Percentiles rank a stretch among this genome's conserved stretches.
Evolutionary conservation across 2,329 filamentous ascomycete species (phyloP).

Genomic region (Fusarium haematococcum): DNA sequence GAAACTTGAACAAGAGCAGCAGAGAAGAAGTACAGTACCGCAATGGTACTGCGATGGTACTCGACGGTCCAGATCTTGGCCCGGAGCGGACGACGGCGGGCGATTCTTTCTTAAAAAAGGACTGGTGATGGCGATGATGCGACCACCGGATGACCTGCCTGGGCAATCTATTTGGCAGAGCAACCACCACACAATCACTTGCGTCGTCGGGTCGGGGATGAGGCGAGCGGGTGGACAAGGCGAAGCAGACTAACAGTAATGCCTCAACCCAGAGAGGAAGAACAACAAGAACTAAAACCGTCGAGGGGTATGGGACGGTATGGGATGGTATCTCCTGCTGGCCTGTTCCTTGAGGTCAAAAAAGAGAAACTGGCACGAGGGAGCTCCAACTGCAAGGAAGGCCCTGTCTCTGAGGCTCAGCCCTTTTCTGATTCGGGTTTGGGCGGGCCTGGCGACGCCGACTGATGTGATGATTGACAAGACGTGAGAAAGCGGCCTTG

Average conservation of each 20-base stretch:
- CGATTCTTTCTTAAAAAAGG: neutral
- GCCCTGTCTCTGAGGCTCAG: slow-evolving; percentile 33
- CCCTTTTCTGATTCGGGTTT: slow-evolving; percentile 28
- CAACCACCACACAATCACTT: slow-evolving; percentile 6
- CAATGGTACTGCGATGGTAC: slow-evolving; percentile 26
- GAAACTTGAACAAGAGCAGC: neutral
- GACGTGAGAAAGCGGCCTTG: slow-evolving; percentile 23
- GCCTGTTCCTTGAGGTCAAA: slow-evolving; percentile 24
- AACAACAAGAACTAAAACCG: neutral
- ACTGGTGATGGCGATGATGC: slow-evolving; percentile 20
- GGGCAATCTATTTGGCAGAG: slow-evolving; percentile 11
- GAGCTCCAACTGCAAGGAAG: slow-evolving; percentile 25
- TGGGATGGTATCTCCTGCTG: slow-evolving; percentile 3
- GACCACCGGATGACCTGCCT: slow-evolving; percentile 9
- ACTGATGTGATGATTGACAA: slow-evolving; percentile 3
- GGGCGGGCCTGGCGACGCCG: slow-evolving; percentile 11
- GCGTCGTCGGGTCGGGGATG: slow-evolving; percentile 16
- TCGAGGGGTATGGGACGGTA: neutral
- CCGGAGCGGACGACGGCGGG: neutral
- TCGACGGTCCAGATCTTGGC: slow-evolving; percentile 14
- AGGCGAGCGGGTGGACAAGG: slow-evolving; percentile 19
- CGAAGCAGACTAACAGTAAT: slow-evolving; percentile 20
- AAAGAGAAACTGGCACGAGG: slow-evolving; percentile 9
- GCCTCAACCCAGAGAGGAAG: neutral
- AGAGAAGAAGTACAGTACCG: slow-evolving; percentile 18